Evolutionary conservation across 2,329 filamentous ascomycete genomes (phyloP).

Genomic region (Ophiostoma ulmi): DNA sequence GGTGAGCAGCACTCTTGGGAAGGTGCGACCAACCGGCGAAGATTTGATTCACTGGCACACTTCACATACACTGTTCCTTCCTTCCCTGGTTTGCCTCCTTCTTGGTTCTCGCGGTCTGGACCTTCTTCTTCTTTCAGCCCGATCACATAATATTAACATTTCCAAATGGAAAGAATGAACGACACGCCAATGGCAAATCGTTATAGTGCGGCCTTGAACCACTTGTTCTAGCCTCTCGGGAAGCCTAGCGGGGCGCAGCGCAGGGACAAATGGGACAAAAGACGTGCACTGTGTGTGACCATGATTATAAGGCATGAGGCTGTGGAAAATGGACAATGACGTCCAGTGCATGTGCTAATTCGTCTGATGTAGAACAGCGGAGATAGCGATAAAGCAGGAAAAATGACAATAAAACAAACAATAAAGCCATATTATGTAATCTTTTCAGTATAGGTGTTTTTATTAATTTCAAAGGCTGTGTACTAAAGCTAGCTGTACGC

Average conservation of each 20-base stretch:
- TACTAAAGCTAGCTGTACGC: not conserved
- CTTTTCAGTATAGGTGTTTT: not conserved
- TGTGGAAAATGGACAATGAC: not conserved
- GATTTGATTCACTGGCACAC: not conserved
- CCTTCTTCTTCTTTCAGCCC: not conserved
- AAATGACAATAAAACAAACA: not conserved
- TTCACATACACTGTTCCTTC: not conserved
- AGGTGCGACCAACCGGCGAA: not conserved
- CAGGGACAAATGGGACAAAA: not conserved
- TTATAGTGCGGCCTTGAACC: not conserved
- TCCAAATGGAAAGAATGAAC: not conserved
- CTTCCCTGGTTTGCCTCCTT: not conserved
- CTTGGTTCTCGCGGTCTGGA: not conserved
- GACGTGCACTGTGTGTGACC: not conserved
- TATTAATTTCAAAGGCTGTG: not conserved
- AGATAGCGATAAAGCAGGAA: not conserved
- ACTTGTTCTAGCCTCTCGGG: conserved; percentile 5
- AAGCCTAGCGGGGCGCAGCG: conserved; percentile 24
- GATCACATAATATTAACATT: not conserved
- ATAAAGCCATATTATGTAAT: not conserved
- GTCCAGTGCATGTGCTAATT: not conserved
- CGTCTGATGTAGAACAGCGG: not conserved
- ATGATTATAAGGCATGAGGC: not conserved
- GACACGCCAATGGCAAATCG: not conserved
- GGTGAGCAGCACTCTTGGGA: not conserved